These are phyloP conservation scores for Pseudohalonectria lignicola DNA, from an alignment of 2,329 filamentous ascomycete genomes.

Conservation along the genomic window DNA sequence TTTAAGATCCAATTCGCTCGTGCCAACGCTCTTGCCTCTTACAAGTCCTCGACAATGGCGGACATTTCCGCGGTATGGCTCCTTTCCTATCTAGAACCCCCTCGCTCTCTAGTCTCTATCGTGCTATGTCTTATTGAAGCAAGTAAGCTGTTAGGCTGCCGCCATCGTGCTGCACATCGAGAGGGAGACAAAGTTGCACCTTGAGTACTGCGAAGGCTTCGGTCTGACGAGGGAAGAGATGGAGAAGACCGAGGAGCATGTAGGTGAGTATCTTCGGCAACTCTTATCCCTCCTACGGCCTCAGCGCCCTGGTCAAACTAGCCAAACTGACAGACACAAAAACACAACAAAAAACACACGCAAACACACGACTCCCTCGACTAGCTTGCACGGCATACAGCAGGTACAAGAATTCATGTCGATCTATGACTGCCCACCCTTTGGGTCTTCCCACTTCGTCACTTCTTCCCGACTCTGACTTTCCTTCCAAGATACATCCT, in stretches of 20 bases:
- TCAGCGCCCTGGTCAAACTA: not conserved
- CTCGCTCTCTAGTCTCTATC: too few relatives aligned
- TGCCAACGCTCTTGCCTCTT: conserved; percentile 74
- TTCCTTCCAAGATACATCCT: conserved; percentile 38
- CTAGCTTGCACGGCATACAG: conserved; percentile 30
- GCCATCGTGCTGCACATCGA: conserved; percentile 66
- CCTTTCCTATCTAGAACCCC: not conserved
- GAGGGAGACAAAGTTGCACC: conserved; percentile 69
- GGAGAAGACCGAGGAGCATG: conserved; percentile 60
- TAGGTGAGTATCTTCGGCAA: conserved; percentile 35
- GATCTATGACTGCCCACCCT: too few relatives aligned
- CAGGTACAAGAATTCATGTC: conserved; percentile 9
- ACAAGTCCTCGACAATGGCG: conserved; percentile 66
- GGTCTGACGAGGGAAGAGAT: conserved; percentile 67
- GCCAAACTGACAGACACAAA: not conserved
- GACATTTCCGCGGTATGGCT: conserved; percentile 57
- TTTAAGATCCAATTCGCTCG: conserved; percentile 71
- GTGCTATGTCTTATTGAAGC: too few relatives aligned
- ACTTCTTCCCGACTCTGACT: not conserved
- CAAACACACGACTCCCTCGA: not conserved
- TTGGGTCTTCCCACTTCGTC: too few relatives aligned
- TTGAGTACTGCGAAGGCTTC: conserved; percentile 73
- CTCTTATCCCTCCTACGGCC: not conserved
- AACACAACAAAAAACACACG: too few relatives aligned
- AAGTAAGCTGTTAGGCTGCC: conserved; percentile 20